Evolutionary conservation across 2,329 filamentous ascomycete genomes (phyloP), one percentile per base, ranked within the genome.

Genomic region (Stemphylium lycopersici): DNA sequence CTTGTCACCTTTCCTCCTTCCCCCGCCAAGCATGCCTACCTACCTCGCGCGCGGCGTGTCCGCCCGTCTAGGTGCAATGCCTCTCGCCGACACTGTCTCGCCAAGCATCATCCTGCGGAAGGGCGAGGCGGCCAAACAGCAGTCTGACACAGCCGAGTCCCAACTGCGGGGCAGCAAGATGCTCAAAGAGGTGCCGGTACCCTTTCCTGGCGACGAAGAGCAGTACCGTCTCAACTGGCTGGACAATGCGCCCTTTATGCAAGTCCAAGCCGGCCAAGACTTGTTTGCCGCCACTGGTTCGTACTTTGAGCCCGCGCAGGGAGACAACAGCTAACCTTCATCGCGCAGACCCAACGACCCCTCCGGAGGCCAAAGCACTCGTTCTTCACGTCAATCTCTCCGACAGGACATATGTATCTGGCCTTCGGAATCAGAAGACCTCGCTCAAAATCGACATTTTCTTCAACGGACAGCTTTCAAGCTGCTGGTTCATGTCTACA

Each of bases 371-470:
- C 57, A 16, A 61, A 48, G 71, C 66, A 6, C 69, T 76, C 13
- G 50, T 61, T 2, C 58, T 76, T 1, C 69, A 74, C 26, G 59
- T 76, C 34, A 56, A 65, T 11, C 59, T 77, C 12, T 67, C 63
- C 6, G 57, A 70, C 7, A 66, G 70, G 45, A 61, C 73, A 0
- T 76, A 74, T 41, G 18, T 65, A 2, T 59, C 52, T n/a, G 58
- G 63, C 16, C 59, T 69, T 11, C 41, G 49, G 32, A 55, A 47
- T 10, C 59, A 50, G 20, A 61, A 60, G n/a, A 67, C 69, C 16
- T 72, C 78, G 31, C 53, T 81, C 45, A 80, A 79, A 61, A 72
- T 81, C 38, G 79, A 81, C n/a, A 73, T 81, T 3, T 77, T 79
- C 59, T 68, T 80, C 62, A 81, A 82, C 49, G 80, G 80, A 33